Conservation (phyloP, 2,329 filamentous ascomycete species). For the Dryadomyces quercivorus region DNA sequence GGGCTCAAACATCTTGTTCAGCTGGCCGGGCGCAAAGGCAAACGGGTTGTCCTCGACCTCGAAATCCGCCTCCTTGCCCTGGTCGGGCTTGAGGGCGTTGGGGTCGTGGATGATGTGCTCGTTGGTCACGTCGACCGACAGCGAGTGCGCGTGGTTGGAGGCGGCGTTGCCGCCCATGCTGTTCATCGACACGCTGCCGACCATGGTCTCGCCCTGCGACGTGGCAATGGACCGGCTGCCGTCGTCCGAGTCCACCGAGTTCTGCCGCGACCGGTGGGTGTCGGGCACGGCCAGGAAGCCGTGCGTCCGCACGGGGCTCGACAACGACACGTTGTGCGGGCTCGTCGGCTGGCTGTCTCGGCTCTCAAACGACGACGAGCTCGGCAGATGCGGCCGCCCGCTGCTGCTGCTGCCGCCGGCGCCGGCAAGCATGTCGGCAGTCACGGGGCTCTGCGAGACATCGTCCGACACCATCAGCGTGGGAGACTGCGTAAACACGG, state of each 20-base stretch:
- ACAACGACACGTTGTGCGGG: slow-evolving; percentile 62
- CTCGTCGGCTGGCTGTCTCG: slow-evolving; percentile 56
- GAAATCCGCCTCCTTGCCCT: slow-evolving; percentile 66
- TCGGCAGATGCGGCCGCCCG: slow-evolving; percentile 30
- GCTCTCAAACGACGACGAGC: slow-evolving; percentile 49
- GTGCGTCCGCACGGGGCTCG: slow-evolving; percentile 38
- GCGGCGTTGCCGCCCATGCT: slow-evolving; percentile 9
- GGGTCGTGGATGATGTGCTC: slow-evolving; percentile 50
- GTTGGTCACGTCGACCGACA: slow-evolving; percentile 23
- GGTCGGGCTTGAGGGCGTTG: slow-evolving; percentile 62
- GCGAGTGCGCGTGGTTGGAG: slow-evolving; percentile 21
- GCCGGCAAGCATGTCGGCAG: slow-evolving; percentile 10
- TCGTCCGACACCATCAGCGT: slow-evolving; percentile 24
- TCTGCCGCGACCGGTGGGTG: slow-evolving; percentile 48
- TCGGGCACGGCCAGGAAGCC: slow-evolving; percentile 55
- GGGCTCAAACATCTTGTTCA: slow-evolving; percentile 80
- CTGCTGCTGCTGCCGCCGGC: not conserved
- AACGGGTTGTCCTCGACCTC: slow-evolving; percentile 69
- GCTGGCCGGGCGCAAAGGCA: slow-evolving; percentile 70
- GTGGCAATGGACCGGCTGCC: slow-evolving; percentile 43
- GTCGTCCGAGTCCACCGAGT: slow-evolving; percentile 58
- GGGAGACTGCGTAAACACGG: slow-evolving; percentile 19
- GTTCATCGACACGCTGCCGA: slow-evolving; percentile 33
- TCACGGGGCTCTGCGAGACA: slow-evolving; percentile 24
- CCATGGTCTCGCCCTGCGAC: slow-evolving; percentile 51